A percentile compares a stretch with the other conserved stretches of the same genome.
These are phyloP conservation scores for Saccharomycopsis hybrid DNA, from an alignment of 1,139 yeast species.

Conservation along the genomic window DNA sequence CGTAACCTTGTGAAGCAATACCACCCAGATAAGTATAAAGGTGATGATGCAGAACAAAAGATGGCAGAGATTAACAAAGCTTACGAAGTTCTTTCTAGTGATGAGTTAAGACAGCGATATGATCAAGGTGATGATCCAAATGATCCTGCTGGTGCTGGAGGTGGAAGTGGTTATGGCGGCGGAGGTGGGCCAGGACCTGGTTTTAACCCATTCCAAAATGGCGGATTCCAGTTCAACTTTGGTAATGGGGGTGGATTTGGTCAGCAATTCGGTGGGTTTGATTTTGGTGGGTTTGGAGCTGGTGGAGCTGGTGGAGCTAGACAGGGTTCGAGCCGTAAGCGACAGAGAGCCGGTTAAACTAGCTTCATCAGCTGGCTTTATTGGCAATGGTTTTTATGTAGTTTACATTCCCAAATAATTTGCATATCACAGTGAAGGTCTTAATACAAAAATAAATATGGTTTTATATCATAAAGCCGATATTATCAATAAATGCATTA, in stretches of 20 bases:
- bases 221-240: constrained; percentile 20
- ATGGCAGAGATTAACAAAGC: constrained; percentile 95
- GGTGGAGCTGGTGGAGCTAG: background rate
- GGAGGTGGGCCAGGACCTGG: constrained; percentile 6
- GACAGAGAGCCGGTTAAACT: background rate
- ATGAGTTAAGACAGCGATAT: constrained; percentile 56
- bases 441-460: too few species aligned
- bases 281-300: constrained; percentile 18
- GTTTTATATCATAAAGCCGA: too few species aligned
- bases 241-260: constrained; percentile 18
- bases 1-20: constrained; percentile 69
- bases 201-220: constrained; percentile 20
- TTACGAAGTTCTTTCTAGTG: constrained; percentile 73
- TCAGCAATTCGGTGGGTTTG: constrained; percentile 19
- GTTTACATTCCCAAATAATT: too few species aligned
- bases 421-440: too few species aligned
- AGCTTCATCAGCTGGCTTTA: too few species aligned
- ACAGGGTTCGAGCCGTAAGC: background rate
- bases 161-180: constrained; percentile 11
- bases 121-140: constrained; percentile 60
- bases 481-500: too few species aligned
- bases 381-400: too few species aligned
- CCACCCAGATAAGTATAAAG: constrained; percentile 88
- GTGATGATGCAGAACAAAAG: constrained; percentile 67
- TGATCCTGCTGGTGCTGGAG: constrained; percentile 31